A percentile compares a stretch with the other conserved stretches of the same genome.
Evolutionary conservation across 352 stramenopile genomes (phyloP).

Genomic region (Globisporangium emineosum): DNA sequence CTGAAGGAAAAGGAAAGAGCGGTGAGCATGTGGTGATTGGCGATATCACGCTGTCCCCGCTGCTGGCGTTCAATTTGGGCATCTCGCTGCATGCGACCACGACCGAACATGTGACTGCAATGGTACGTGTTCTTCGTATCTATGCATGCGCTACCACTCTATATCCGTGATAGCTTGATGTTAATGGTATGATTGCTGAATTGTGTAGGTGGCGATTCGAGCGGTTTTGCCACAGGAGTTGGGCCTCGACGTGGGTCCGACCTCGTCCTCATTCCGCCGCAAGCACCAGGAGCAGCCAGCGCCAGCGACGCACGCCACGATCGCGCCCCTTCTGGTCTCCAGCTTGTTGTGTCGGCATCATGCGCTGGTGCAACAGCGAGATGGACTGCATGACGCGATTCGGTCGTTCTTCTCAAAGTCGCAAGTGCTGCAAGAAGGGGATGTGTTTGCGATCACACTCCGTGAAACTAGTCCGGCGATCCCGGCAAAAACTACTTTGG

Average conservation of each 20-base stretch:
- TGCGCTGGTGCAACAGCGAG: conserved; percentile 45
- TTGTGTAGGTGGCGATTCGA: conserved; percentile 34
- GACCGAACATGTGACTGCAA: conserved; percentile 20
- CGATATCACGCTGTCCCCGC: conserved; percentile 50
- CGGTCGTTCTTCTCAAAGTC: conserved; percentile 52
- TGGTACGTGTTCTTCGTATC: conserved; percentile 23
- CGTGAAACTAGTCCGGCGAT: conserved; percentile 37
- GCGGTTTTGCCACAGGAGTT: conserved; percentile 43
- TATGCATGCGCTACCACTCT: not conserved
- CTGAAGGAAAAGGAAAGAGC: not conserved
- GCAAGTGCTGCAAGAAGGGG: conserved; percentile 61
- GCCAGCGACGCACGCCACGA: conserved; percentile 51
- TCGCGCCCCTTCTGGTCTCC: conserved; percentile 58
- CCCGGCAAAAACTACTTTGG: conserved; percentile 15
- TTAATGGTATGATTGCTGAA: not conserved
- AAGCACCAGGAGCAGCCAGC: conserved; percentile 54
- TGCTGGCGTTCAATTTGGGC: conserved; percentile 76
- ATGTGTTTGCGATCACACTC: conserved; percentile 66
- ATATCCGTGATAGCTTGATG: not conserved
- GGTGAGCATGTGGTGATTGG: not conserved
- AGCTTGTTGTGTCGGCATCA: conserved; percentile 60
- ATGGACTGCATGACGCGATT: conserved; percentile 59
- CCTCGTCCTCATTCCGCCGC: conserved; percentile 35
- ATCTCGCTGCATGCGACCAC: conserved; percentile 41
- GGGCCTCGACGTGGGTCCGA: conserved; percentile 23